Base-by-base conservation (phyloP, 805 yeast genomes). In the Barnettozyma populi region DNA sequence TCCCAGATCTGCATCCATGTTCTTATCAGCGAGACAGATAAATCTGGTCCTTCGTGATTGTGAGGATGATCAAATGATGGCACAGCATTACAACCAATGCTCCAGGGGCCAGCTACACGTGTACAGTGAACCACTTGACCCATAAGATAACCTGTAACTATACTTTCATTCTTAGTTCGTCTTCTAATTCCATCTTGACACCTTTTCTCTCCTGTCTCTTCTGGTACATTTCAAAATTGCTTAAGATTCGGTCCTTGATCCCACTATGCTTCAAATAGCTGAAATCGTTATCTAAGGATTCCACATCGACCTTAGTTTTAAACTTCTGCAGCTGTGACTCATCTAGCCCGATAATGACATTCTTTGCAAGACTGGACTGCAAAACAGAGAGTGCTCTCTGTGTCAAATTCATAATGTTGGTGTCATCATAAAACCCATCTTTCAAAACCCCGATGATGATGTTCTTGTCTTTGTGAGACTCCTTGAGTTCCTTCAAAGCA, bases 201-300 rank as follows among this genome's bases (percentile, higher is more conserved):
- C 96, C 95, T 68, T 94, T 92, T 52, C 82, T 80, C 47, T 78
- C 73, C 67, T 94, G 98, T 61, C 99, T 81, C 57, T 84, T 92
- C 60, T 86, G 89, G 62, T 87, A 94, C 18, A 80, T 75, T 20
- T 75, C 78, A 52, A 84, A 74, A 61, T 86, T 80, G 36, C 72
- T 67, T 57, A 84, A 68, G 6, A 94, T 95, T 23, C 99, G 75
- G 45, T 78, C 70, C 19, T 88, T 86, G 48, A 94, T 89, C 31
- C 80, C 80, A 47, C 78, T 76, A 2, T 89, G 79, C 44, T 83
- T 79, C 64, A 92, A 74, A 49, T 80, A 74, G 47, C 76, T 78
- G 64, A 74, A 89, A 54, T 76, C 70, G 62, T 85, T 92, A 8
- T 67, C 62, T 35, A 77, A 64, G 7, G 72, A 63, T 31, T 65